Evolutionary conservation across 1,139 yeast species (phyloP).

Genomic region (Blastobotrys capitulatus): DNA sequence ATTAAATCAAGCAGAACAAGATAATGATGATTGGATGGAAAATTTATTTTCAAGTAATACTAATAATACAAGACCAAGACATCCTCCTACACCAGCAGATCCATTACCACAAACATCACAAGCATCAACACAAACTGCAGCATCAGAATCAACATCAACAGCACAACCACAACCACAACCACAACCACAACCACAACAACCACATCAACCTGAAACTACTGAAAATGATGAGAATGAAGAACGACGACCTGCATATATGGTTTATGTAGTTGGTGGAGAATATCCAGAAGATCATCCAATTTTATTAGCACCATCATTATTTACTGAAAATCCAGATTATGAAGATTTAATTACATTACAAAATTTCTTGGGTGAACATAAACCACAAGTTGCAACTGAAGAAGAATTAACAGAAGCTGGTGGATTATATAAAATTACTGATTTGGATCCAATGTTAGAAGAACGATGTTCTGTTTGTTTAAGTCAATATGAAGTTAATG

Average conservation of each 20-base stretch:
- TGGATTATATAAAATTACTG: slow-evolving; percentile 28
- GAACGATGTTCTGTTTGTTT: slow-evolving; percentile 48
- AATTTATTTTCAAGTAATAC: not conserved
- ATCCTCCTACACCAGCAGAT: not conserved
- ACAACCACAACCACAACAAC: not conserved
- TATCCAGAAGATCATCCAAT: slow-evolving; percentile 46
- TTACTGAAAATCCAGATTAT: slow-evolving; percentile 45
- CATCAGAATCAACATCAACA: not conserved
- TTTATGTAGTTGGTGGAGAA: slow-evolving; percentile 46
- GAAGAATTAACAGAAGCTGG: slow-evolving; percentile 40
- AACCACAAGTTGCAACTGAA: slow-evolving; percentile 40
- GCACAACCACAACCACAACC: not conserved
- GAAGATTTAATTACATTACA: slow-evolving; percentile 44
- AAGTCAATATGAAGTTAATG: slow-evolving; percentile 41
- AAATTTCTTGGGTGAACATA: slow-evolving; percentile 41
- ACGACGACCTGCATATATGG: slow-evolving; percentile 38
- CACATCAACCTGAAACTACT: not conserved
- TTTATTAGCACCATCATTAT: slow-evolving; percentile 41
- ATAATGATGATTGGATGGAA: not conserved
- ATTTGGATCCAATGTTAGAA: slow-evolving; percentile 15
- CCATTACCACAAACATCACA: not conserved
- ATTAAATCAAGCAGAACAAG: not conserved
- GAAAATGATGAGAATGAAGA: slow-evolving; percentile 25
- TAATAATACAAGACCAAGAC: not conserved
- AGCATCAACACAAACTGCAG: not conserved